Evolutionary conservation across 352 stramenopile species (phyloP).

Genomic region (Pythium oligandrum): DNA sequence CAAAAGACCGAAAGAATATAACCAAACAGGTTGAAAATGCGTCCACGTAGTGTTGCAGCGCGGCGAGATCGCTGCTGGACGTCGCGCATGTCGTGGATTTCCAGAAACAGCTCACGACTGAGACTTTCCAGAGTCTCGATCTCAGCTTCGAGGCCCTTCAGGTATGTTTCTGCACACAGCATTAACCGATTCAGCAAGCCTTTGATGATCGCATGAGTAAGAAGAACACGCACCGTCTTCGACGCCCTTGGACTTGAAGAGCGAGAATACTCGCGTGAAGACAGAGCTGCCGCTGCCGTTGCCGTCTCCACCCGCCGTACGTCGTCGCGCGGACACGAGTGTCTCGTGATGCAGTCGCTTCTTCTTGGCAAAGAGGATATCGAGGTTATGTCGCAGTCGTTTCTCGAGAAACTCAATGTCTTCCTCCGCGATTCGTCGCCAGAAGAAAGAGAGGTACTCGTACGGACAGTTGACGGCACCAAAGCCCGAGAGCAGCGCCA

Average conservation of each 20-base stretch:
- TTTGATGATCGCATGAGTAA: background rate
- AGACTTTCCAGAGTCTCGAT: conserved; percentile 78
- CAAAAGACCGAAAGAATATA: conserved; percentile 77
- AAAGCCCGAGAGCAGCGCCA: conserved; percentile 79
- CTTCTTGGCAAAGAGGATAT: conserved; percentile 83
- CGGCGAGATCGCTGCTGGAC: conserved; percentile 47
- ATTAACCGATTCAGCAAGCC: background rate
- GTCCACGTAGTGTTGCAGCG: conserved; percentile 58
- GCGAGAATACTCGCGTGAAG: conserved; percentile 23
- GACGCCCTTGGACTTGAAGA: conserved; percentile 22
- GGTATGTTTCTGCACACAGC: conserved; percentile 36
- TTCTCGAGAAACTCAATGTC: conserved; percentile 83
- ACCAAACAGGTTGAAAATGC: conserved; percentile 78
- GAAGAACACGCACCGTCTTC: conserved; percentile 18
- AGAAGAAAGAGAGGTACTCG: conserved; percentile 84
- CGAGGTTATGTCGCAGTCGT: conserved; percentile 71
- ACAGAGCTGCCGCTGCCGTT: conserved; percentile 19
- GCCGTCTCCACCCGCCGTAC: conserved; percentile 11
- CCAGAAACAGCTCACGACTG: conserved; percentile 71
- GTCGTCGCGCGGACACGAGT: conserved; percentile 24
- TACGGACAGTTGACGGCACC: conserved; percentile 82
- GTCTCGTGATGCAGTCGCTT: conserved; percentile 58
- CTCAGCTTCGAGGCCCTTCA: conserved; percentile 59
- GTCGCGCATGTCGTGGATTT: conserved; percentile 79
- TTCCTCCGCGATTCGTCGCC: conserved; percentile 64